phyloP scores from a whole-genome alignment of 257 asterid species.

The Solanum etuberosum region DNA sequence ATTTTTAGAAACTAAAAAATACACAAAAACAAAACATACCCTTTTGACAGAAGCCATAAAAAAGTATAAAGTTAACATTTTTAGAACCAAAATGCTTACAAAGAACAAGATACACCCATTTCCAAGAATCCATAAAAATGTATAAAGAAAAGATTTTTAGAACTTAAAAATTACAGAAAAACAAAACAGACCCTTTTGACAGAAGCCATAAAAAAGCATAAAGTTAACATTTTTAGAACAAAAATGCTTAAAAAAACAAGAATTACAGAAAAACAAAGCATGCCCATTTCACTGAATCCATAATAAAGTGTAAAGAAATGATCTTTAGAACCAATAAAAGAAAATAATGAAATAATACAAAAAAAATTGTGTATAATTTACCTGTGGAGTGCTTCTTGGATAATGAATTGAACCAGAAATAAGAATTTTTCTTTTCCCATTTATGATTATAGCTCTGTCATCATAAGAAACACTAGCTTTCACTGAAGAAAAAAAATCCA shows the following conservation, averaged over 20 bases:
- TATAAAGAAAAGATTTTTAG: background rate
- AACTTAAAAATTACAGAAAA: background rate
- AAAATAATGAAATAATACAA: background rate
- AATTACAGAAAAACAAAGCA: background rate
- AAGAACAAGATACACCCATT: background rate
- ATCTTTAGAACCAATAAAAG: background rate
- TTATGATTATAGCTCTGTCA: conserved; percentile 24
- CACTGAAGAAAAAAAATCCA: conserved; percentile 3
- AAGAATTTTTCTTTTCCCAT: conserved; percentile 28
- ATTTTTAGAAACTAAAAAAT: background rate
- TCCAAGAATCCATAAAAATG: background rate
- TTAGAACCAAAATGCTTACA: background rate
- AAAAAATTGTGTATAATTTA: background rate
- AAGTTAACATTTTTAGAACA: background rate
- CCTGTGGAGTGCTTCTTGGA: conserved; percentile 43
- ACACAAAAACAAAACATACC: background rate
- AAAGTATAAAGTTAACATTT: background rate
- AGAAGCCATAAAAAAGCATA: background rate
- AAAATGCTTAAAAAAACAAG: background rate
- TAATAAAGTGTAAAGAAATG: background rate
- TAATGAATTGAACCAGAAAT: conserved; percentile 41
- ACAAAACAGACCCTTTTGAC: background rate
- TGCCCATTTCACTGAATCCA: background rate
- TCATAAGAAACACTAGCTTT: conserved; percentile 28
- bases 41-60: background rate